Percentiles rank a stretch among this genome's conserved stretches.
These are phyloP conservation scores for Solanum chaucha DNA, from an alignment of 257 asterid species.

Conservation along the genomic window DNA sequence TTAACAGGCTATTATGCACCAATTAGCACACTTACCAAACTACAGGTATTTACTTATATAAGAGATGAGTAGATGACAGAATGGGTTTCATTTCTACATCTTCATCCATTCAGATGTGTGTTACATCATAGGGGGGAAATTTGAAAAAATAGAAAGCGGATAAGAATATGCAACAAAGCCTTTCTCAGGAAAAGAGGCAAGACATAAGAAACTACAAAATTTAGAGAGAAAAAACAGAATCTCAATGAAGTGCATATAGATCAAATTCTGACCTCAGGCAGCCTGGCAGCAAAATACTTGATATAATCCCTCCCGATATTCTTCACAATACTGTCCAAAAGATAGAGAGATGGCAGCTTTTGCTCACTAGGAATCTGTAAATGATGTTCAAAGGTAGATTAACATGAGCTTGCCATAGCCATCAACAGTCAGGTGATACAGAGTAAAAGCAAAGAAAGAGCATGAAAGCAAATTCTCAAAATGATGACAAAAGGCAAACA, in stretches of 20 bases:
- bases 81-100: background rate
- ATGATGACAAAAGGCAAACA: background rate
- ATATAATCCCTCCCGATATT: conserved; percentile 94
- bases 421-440: background rate
- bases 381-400: conserved; percentile 24
- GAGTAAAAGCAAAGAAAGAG: background rate
- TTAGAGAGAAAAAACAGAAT: background rate
- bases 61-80: background rate
- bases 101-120: background rate
- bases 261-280: conserved; percentile 64
- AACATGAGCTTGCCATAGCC: background rate
- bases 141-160: background rate
- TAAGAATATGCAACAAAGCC: background rate
- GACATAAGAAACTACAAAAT: background rate
- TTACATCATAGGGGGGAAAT: background rate
- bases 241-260: background rate
- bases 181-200: background rate
- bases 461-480: background rate
- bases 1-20: background rate
- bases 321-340: conserved; percentile 95
- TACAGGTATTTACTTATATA: background rate
- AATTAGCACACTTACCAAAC: background rate
- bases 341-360: conserved; percentile 90
- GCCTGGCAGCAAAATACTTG: conserved; percentile 53
- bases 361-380: conserved; percentile 85